Conservation (phyloP, 106 monocot genomes). For the Phalaenopsis equestris region DNA sequence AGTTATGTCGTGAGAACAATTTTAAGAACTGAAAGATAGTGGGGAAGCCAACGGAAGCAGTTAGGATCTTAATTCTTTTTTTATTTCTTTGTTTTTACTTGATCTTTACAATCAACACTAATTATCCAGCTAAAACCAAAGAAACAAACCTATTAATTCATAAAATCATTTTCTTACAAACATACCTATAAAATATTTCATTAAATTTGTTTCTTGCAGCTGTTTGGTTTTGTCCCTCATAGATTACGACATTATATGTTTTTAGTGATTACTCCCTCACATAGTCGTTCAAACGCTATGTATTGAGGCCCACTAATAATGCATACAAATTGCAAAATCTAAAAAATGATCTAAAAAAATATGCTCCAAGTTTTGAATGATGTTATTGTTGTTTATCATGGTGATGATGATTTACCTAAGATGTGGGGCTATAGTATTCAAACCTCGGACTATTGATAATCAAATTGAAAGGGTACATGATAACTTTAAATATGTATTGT, state of each 20-base stretch:
- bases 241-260: background rate
- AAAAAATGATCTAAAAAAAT: background rate
- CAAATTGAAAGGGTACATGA: background rate
- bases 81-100: too few relatives aligned
- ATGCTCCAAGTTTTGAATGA: background rate
- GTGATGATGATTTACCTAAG: background rate
- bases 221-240: background rate
- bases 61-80: too few relatives aligned
- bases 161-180: background rate
- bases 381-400: background rate
- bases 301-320: background rate
- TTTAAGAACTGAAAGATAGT: too few relatives aligned
- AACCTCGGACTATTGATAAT: background rate
- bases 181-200: background rate
- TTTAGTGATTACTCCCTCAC: background rate
- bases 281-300: background rate
- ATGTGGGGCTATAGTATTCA: background rate
- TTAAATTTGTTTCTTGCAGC: background rate
- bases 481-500: background rate
- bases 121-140: background rate
- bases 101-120: background rate
- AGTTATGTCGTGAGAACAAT: too few relatives aligned
- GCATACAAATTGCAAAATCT: background rate
- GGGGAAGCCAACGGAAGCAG: too few relatives aligned
- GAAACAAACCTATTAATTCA: background rate